phyloP scores from a whole-genome alignment of 148 eudicot genomes.

The Silene latifolia region DNA sequence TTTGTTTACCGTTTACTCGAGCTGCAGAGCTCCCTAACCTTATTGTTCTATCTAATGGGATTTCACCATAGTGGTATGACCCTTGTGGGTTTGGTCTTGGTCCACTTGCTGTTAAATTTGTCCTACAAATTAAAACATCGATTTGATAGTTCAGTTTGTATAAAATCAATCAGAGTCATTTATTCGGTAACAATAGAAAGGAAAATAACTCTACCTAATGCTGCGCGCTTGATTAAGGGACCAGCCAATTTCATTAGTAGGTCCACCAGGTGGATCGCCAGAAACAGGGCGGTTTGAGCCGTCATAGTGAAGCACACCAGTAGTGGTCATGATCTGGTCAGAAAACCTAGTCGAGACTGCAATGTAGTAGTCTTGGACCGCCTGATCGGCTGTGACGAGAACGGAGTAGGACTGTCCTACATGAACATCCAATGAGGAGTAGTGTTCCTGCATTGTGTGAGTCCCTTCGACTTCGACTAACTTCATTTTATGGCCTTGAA shows the following conservation, averaged over 20 bases:
- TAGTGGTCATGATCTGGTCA: constrained; percentile 32
- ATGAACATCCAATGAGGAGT: constrained; percentile 70
- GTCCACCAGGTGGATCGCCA: constrained; percentile 59
- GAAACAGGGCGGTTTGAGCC: constrained; percentile 46
- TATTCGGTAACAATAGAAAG: no score
- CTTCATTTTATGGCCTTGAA: constrained; percentile 67
- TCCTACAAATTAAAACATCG: constrained; percentile 31
- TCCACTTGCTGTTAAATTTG: constrained; percentile 84
- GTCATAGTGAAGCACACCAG: constrained; percentile 60
- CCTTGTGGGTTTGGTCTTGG: constrained; percentile 97
- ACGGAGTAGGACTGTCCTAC: constrained; percentile 86
- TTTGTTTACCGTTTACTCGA: constrained; percentile 51
- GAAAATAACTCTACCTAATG: constrained; percentile 20
- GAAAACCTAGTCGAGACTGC: constrained; percentile 67
- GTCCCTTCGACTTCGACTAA: constrained; percentile 89
- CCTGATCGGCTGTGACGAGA: constrained; percentile 56
- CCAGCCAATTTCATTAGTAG: constrained; percentile 47
- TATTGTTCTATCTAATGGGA: constrained; percentile 55
- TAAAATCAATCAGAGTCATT: no score
- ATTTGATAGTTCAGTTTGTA: no score
- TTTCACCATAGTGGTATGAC: constrained; percentile 76
- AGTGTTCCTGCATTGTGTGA: constrained; percentile 58
- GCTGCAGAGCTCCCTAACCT: constrained; percentile 43
- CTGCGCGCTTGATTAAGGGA: constrained; percentile 58
- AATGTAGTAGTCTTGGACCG: constrained; percentile 58